A percentile compares a stretch with the other conserved stretches of the same genome.
These are phyloP conservation scores for Geotrichum carabidarum DNA, from an alignment of 1,139 yeast species.

Conservation along the genomic window DNA sequence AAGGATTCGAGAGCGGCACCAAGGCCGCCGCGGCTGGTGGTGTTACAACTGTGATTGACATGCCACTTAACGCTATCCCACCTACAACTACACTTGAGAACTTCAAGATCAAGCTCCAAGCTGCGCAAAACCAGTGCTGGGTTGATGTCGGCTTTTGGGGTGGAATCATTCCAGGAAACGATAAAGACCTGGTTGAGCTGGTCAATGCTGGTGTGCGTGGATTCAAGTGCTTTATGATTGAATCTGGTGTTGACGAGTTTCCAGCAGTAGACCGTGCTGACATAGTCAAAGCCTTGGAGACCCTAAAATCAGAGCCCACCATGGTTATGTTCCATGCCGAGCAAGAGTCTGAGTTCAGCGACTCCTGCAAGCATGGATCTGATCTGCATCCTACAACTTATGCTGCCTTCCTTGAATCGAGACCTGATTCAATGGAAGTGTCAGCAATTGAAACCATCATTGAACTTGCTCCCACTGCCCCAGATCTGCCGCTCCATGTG, in stretches of 20 bases:
- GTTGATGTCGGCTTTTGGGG: conserved; percentile 97
- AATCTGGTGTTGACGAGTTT: conserved; percentile 90
- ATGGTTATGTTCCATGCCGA: conserved; percentile 92
- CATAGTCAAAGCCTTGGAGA: conserved; percentile 59
- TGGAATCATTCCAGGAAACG: conserved; percentile 76
- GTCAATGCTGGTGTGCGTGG: conserved; percentile 85
- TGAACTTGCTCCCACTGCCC: conserved; percentile 51
- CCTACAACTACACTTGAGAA: conserved; percentile 85
- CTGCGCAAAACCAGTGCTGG: conserved; percentile 81
- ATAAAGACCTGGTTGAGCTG: conserved; percentile 60
- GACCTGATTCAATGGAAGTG: conserved; percentile 85
- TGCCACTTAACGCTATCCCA: conserved; percentile 94
- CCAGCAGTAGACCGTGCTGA: conserved; percentile 68
- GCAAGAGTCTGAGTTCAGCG: conserved; percentile 51
- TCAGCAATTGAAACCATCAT: conserved; percentile 73
- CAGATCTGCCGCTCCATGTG: conserved; percentile 64
- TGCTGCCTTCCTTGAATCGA: conserved; percentile 68
- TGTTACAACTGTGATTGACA: conserved; percentile 89
- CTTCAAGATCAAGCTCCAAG: conserved; percentile 64
- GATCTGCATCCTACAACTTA: conserved; percentile 47
- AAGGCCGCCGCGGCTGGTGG: conserved; percentile 93
- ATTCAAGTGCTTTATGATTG: conserved; percentile 84
- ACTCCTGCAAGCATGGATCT: conserved; percentile 37
- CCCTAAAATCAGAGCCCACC: conserved; percentile 57
- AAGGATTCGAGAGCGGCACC: conserved; percentile 90